A percentile compares a stretch with the other conserved stretches of the same genome.
phyloP scores from a whole-genome alignment of 2,329 filamentous ascomycete species.

The Cercospora janseana region DNA sequence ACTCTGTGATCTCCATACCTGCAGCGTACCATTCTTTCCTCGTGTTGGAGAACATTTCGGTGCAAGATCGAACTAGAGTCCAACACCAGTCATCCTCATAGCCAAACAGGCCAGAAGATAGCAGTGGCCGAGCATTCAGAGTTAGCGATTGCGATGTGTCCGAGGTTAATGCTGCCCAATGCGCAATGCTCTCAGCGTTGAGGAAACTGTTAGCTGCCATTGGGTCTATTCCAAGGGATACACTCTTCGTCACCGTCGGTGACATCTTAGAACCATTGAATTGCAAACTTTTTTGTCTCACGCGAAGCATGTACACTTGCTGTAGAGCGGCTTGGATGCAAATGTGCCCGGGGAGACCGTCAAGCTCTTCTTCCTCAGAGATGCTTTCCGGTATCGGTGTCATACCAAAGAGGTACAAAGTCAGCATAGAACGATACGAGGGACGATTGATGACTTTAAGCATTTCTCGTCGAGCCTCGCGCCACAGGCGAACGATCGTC shows the following conservation, averaged over 20 bases:
- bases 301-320: constrained; percentile 16
- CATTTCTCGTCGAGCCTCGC: constrained; percentile 18
- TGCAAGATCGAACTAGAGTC: constrained; percentile 17
- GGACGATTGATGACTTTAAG: constrained; percentile 16
- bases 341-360: constrained; percentile 12
- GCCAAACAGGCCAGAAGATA: constrained; percentile 16
- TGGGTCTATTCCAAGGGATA: constrained; percentile 12
- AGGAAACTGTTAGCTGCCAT: constrained; percentile 16
- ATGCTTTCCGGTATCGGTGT: constrained; percentile 16
- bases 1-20: constrained; percentile 13
- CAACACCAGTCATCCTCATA: constrained; percentile 16
- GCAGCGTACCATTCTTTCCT: constrained; percentile 10
- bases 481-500: constrained; percentile 7
- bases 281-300: constrained; percentile 12
- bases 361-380: constrained; percentile 14
- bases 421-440: constrained; percentile 15
- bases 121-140: constrained; percentile 12
- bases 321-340: constrained; percentile 18
- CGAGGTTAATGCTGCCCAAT: constrained; percentile 18
- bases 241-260: constrained; percentile 10
- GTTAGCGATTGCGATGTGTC: constrained; percentile 18
- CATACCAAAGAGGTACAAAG: constrained; percentile 16
- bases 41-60: constrained; percentile 14
- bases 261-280: constrained; percentile 18
- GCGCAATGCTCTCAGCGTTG: constrained; percentile 17